Conservation (phyloP, 192 early-diverging fungal species). For the Coemansia sp. region DNA sequence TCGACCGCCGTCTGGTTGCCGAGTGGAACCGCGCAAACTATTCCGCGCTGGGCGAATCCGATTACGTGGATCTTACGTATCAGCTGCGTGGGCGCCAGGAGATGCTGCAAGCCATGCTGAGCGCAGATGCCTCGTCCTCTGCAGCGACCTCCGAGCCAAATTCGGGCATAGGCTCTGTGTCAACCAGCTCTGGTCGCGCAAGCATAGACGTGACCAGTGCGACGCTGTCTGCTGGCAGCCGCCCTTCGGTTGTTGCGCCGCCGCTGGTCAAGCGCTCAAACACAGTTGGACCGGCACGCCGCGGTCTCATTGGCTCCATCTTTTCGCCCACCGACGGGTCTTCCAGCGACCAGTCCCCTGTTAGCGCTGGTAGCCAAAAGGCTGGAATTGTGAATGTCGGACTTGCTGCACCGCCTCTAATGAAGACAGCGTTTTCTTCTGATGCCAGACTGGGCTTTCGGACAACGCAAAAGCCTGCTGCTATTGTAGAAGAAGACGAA, state of each 20-base stretch:
- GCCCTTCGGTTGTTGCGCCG: constrained; percentile 2
- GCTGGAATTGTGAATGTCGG: neutral
- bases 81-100: constrained; percentile 49
- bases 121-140: constrained; percentile 23
- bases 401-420: constrained; percentile 7
- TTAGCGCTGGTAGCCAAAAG: neutral
- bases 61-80: constrained; percentile 37
- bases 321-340: constrained; percentile 10
- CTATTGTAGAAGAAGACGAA: constrained; percentile 10
- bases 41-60: constrained; percentile 18
- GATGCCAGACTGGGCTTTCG: constrained; percentile 8
- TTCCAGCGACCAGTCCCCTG: neutral
- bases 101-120: constrained; percentile 44
- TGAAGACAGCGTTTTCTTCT: constrained; percentile 16
- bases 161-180: constrained; percentile 1
- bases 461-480: constrained; percentile 4
- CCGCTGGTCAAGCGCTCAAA: constrained; percentile 46
- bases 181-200: constrained; percentile 20
- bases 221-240: neutral
- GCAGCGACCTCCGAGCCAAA: neutral
- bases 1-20: constrained; percentile 48
- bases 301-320: constrained; percentile 33
- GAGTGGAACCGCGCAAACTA: constrained; percentile 53
- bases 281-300: constrained; percentile 37
- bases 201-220: constrained; percentile 44